Evolutionary conservation across 2,329 filamentous ascomycete species (phyloP), one percentile per base, ranked within the genome.

Genomic region (Triangularia verruculosa): DNA sequence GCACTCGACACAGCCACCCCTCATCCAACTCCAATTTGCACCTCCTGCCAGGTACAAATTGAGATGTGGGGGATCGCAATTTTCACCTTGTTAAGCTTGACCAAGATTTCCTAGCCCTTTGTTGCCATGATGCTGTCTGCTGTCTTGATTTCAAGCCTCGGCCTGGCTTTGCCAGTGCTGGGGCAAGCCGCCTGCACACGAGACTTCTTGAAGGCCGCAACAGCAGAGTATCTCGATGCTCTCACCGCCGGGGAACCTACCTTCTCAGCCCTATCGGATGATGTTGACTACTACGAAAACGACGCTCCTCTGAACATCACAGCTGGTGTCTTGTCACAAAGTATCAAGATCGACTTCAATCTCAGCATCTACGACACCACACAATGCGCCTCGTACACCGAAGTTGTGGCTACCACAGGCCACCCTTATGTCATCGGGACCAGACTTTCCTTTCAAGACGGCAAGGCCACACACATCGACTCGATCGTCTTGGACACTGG

Each of bases 401-500:
- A 66, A 25, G 28, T 65, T n/a, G 52, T 57, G 2, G 56, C 63
- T 12, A 62, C 61, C n/a, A 39, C 51, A 12, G 28, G 28, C 15
- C 63, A 65, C 39, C 55, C 64, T 5, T 65, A 66, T 52, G 61
- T 66, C 20, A 66, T 61, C 56, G 47, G 56, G 12, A 66, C 63
- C 13, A 60, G 63, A 8, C 57, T 59, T 17, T 39, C 34, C 20
- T 59, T 59, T 9, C 17, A 13, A 1, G 56, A 55, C 61, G 43
- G 20, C 13, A 59, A 59, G 43, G 72, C 73, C 63, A 72, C 74
- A 61, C 68, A 60, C 9, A 65, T 71, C 51, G 69, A 72, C 28
- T 65, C 62, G 0, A 53, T 71, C 51, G 69, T 71, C 6, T 69
- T 65, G 1, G 66, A 69, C 28, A 43, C 56, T 12, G 70, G 69